Evolutionary conservation across 2,329 filamentous ascomycete genomes (phyloP), one percentile per base, ranked within the genome.

Genomic region (Pestalotiopsis sp.): DNA sequence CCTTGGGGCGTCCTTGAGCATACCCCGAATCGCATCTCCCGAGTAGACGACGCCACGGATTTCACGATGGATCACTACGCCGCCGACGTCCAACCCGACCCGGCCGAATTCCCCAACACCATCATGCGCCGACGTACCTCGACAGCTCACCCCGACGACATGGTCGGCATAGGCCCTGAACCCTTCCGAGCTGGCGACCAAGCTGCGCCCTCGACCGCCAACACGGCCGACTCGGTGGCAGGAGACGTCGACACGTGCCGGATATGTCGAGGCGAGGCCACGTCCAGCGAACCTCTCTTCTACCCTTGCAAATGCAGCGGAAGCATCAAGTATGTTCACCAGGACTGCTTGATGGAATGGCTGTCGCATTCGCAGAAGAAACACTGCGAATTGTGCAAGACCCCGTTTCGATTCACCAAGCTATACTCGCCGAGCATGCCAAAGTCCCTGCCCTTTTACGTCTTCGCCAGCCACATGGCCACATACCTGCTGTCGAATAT

Each of bases 311-410:
- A 98, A 85, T 99, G 96, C 84, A 98, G 94, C 78, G 96, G 96
- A 68, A 98, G 95, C 82, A 99, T 99, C 83, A 98, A 97, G 83
- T 97, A 92, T 77, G 96, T 99, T 70, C 96, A 99, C 80, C 96
- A 99, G 81, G 93, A 97, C 79, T 99, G 96, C 80, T 84, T 99
- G 81, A 97, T 99, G 92, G 95, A 98, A 82, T 99, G 96, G 96
- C 86, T 99, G 25, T 95, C 94, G 64, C 97, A 99, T 81, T 98
- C 96, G 1, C 95, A 99, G 80, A 99, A 99, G 88, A 98, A 98
- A 81, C 93, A 99, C 84, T 99, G 97, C 86, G 96, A 99, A 84
- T 90, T 99, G 45, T 99, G 96, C 90, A 99, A 99, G 84, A 99
- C 96, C 2, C 91, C 95, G 0, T 99, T 98, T 78, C 93, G 94